These are phyloP conservation scores for Penicillium sp. DNA, from an alignment of 2,329 filamentous ascomycete genomes.

Conservation along the genomic window DNA sequence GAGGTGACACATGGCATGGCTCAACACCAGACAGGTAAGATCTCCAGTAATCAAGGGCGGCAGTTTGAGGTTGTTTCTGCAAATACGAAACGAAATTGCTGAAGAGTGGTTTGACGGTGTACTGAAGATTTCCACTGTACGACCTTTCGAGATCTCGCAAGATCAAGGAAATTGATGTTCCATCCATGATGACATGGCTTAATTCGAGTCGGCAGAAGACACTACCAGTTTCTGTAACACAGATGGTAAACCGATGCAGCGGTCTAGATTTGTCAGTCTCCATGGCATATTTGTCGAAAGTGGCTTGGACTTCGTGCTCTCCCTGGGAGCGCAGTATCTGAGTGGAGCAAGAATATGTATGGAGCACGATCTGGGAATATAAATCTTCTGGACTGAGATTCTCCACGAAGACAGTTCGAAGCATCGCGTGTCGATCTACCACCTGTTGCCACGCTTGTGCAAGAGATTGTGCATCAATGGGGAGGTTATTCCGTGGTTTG, in stretches of 20 bases:
- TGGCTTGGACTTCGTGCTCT: slow-evolving; percentile 23
- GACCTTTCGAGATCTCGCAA: slow-evolving; percentile 25
- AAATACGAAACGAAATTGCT: slow-evolving; percentile 11
- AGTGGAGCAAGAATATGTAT: slow-evolving; percentile 25
- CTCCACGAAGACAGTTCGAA: slow-evolving; percentile 26
- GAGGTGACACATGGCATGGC: slow-evolving; percentile 33
- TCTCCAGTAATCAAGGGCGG: slow-evolving; percentile 27
- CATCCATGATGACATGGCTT: slow-evolving; percentile 52
- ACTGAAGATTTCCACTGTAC: slow-evolving; percentile 42
- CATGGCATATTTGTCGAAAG: slow-evolving; percentile 26
- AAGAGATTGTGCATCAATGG: slow-evolving; percentile 27
- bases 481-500: slow-evolving; percentile 12
- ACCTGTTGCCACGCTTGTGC: slow-evolving; percentile 14
- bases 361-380: slow-evolving; percentile 28
- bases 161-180: slow-evolving; percentile 40
- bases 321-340: slow-evolving; percentile 19
- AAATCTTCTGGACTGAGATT: slow-evolving; percentile 21
- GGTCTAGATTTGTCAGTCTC: slow-evolving; percentile 27
- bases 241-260: slow-evolving; percentile 46
- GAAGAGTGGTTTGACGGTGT: slow-evolving; percentile 15
- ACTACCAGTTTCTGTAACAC: slow-evolving; percentile 26
- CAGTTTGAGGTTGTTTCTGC: neutral
- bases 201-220: slow-evolving; percentile 36
- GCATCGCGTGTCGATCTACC: slow-evolving; percentile 11
- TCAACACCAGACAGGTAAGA: slow-evolving; percentile 28